Evolutionary conservation across 2,329 filamentous ascomycete species (phyloP), one percentile per base, ranked within the genome.

Genomic region (Cercospora nicotianae): DNA sequence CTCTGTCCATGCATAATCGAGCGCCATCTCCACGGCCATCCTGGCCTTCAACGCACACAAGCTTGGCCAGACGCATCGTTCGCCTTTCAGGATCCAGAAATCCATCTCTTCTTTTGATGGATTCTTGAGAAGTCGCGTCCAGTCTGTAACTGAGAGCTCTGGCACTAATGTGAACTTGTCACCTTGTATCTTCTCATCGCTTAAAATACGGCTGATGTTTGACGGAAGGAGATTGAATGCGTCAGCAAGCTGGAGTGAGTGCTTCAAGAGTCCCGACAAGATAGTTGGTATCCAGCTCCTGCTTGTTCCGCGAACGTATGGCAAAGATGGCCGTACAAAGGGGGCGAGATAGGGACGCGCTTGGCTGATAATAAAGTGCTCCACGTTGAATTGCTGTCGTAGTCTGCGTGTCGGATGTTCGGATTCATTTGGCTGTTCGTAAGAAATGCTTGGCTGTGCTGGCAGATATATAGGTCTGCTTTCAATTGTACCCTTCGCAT

Each of bases 281-380:
- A 67, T 36, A 31, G 39, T 42, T 33, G 36, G 59, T 10, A 63
- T 39, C 55, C 63, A 68, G 23, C 30, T 55, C 8, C 63, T 64
- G 42, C 45, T 55, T 13, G 58, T 39, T 6, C 67, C 65, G 5
- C 71, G 71, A 7, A 69, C 39, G 63, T 75, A 73, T n/a, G 72
- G 69, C 2, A 74, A 70, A 3, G 75, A 75, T 13, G 74, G 75
- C 7, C 70, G 66, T 3, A 75, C 84, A 74, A 97, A 95, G 0
- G 94, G 94, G 30, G 94, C 90, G 16, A 97, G 84, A 79, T 96
- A 97, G 0, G 94, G 94, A 3, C 94, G 87, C 0, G 94, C 93
- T 81, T 97, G 94, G 72, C 91, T 95, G 72, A 98, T 89, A 71
- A 98, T 93, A 80, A 96, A 97, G 82, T 97, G 94, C 77, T 97